Percentiles rank a stretch among this genome's conserved stretches.
phyloP scores from a whole-genome alignment of 2,329 filamentous ascomycete species.

The Ophiostoma sp. region DNA sequence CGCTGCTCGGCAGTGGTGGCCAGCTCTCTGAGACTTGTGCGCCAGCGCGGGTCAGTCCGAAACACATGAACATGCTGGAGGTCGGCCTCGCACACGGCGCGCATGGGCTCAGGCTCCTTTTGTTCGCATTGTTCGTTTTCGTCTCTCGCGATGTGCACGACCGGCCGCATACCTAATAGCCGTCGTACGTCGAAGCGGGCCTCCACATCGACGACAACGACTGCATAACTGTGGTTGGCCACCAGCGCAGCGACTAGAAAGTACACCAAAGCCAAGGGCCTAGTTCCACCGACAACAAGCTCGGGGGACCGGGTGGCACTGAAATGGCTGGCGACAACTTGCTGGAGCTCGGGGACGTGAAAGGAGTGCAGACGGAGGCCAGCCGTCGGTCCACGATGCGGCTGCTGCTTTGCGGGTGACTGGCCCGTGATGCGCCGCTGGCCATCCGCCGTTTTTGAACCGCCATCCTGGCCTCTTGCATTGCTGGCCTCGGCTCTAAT shows the following conservation, averaged over 20 bases:
- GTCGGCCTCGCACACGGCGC: constrained; percentile 33
- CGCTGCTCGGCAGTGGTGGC: constrained; percentile 41
- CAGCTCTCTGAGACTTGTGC: constrained; percentile 31
- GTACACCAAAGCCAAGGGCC: constrained; percentile 50
- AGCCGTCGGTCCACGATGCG: constrained; percentile 17
- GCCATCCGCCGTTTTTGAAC: neutral
- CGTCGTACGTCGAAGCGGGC: constrained; percentile 50
- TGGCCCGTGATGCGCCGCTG: neutral
- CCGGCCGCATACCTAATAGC: constrained; percentile 34
- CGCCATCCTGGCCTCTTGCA: neutral
- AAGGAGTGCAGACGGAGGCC: constrained; percentile 27
- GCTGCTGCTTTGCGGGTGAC: constrained; percentile 3
- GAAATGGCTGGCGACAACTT: constrained; percentile 44
- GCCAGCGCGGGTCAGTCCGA: constrained; percentile 35
- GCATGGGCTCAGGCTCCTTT: neutral
- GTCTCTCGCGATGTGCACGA: constrained; percentile 9
- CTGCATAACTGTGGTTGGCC: constrained; percentile 43
- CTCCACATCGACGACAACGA: constrained; percentile 53
- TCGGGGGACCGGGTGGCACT: constrained; percentile 44
- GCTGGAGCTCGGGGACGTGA: constrained; percentile 44
- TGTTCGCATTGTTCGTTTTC: neutral
- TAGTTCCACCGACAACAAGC: constrained; percentile 48
- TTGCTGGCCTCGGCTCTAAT: neutral
- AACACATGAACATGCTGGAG: constrained; percentile 50
- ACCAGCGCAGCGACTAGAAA: constrained; percentile 49